phyloP scores from a whole-genome alignment of 2,329 filamentous ascomycete genomes.

The Helotiales sp. region DNA sequence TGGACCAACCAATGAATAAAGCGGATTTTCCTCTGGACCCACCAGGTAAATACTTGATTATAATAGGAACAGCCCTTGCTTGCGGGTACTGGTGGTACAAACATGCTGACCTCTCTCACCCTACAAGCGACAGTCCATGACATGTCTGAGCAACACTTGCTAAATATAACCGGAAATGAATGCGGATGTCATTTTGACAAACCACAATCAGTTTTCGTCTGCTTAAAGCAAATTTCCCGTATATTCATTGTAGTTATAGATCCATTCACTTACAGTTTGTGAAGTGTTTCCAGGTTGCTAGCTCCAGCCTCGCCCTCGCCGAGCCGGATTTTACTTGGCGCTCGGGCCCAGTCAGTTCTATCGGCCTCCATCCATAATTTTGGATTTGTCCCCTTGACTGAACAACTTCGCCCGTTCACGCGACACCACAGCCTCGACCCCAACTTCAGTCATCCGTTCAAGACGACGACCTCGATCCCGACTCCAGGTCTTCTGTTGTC shows the following conservation, averaged over 20 bases:
- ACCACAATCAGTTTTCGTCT: neutral
- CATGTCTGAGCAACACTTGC: neutral
- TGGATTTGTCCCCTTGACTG: constrained; percentile 10
- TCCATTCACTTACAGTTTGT: no score
- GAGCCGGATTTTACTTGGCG: constrained; percentile 7
- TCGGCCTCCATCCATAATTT: constrained; percentile 29
- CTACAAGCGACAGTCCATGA: neutral
- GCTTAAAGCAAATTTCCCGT: no score
- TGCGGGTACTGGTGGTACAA: neutral
- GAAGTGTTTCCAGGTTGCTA: no score
- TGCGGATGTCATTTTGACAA: neutral
- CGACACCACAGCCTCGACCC: constrained; percentile 24
- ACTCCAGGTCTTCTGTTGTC: neutral
- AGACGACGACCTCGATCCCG: neutral
- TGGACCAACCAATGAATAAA: no score
- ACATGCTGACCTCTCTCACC: neutral
- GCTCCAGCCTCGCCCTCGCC: no score
- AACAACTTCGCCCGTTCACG: constrained; percentile 19
- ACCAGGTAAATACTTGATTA: no score
- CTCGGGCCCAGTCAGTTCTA: constrained; percentile 4
- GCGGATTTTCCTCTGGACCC: no score
- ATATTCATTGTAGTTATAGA: no score
- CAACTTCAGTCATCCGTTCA: neutral
- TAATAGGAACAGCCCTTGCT: neutral
- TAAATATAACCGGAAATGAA: neutral